Percentiles rank a stretch among this genome's conserved stretches.
phyloP scores from a whole-genome alignment of 202 grass and related monocot genomes.

The Schoenoplectus triqueter region DNA sequence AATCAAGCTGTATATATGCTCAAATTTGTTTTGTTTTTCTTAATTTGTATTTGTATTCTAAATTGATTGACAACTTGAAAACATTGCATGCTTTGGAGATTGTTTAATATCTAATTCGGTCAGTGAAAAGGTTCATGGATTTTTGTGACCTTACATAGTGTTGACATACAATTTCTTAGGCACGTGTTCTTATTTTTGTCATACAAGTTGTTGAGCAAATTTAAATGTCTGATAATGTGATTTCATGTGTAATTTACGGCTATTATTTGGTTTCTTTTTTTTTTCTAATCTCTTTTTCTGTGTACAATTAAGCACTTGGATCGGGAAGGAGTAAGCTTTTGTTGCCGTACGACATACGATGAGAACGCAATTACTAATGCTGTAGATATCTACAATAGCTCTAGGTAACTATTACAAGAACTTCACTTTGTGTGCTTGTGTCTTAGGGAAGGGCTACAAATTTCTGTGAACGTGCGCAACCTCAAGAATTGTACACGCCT shows the following conservation, averaged over 20 bases:
- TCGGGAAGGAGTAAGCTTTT: constrained; percentile 85
- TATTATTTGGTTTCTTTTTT: constrained; percentile 5
- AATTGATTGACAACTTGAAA: too few species aligned
- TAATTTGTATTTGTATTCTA: not conserved
- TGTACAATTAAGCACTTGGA: constrained; percentile 69
- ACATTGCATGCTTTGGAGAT: too few species aligned
- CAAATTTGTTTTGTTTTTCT: constrained; percentile 8
- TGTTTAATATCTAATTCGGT: too few species aligned
- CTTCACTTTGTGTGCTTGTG: not conserved
- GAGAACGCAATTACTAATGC: constrained; percentile 98
- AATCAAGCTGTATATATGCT: not conserved
- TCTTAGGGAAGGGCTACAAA: not conserved
- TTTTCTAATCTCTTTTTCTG: constrained; percentile 38
- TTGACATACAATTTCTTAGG: not conserved
- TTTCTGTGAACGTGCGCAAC: not conserved
- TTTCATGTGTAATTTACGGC: constrained; percentile 24
- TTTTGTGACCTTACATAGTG: constrained; percentile 26
- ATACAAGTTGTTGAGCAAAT: not conserved
- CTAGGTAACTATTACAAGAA: constrained; percentile 50
- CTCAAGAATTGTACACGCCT: not conserved
- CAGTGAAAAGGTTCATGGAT: constrained; percentile 1
- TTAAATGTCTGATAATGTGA: constrained; percentile 6
- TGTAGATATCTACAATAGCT: constrained; percentile 81
- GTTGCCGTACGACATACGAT: constrained; percentile 83
- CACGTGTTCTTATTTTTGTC: constrained; percentile 12